Conservation (phyloP, 345 rosid species). For the Excoecaria agallocha region DNA sequence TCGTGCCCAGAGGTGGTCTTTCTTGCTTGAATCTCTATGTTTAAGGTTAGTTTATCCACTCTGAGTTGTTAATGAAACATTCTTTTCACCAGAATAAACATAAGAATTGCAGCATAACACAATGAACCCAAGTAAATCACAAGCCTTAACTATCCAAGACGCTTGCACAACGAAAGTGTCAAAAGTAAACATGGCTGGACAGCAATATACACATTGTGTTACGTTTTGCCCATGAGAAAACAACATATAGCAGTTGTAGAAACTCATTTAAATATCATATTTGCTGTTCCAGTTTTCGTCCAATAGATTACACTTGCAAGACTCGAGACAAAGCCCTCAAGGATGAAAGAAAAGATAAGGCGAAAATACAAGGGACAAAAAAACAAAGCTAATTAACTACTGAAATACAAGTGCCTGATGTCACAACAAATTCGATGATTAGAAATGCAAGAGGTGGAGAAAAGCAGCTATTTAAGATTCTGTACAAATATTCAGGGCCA, state of each 20-base stretch:
- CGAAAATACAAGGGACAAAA: not conserved
- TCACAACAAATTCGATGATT: conserved; percentile 46
- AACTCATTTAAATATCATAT: conserved; percentile 23
- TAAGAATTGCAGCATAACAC: too few relatives aligned
- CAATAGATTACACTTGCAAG: conserved; percentile 60
- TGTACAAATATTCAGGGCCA: conserved; percentile 40
- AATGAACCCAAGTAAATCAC: too few relatives aligned
- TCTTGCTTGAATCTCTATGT: too few relatives aligned
- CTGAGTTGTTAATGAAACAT: too few relatives aligned
- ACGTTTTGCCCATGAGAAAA: not conserved
- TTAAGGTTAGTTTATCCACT: too few relatives aligned
- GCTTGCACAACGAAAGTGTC: too few relatives aligned
- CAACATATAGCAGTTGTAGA: not conserved
- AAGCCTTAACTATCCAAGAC: too few relatives aligned
- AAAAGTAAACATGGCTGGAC: not conserved
- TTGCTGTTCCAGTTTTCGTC: conserved; percentile 35
- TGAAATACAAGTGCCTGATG: conserved; percentile 26
- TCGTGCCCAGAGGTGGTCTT: too few relatives aligned
- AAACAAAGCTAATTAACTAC: conserved; percentile 32
- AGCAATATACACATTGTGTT: not conserved
- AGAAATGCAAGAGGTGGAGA: conserved; percentile 8
- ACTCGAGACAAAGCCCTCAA: conserved; percentile 24
- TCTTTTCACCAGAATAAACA: too few relatives aligned
- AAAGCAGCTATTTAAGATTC: conserved; percentile 37
- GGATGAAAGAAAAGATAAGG: not conserved